Percentiles rank a stretch among this genome's conserved stretches.
Conservation (phyloP, 1,139 yeast species). For the Geotrichum armillariae region DNA sequence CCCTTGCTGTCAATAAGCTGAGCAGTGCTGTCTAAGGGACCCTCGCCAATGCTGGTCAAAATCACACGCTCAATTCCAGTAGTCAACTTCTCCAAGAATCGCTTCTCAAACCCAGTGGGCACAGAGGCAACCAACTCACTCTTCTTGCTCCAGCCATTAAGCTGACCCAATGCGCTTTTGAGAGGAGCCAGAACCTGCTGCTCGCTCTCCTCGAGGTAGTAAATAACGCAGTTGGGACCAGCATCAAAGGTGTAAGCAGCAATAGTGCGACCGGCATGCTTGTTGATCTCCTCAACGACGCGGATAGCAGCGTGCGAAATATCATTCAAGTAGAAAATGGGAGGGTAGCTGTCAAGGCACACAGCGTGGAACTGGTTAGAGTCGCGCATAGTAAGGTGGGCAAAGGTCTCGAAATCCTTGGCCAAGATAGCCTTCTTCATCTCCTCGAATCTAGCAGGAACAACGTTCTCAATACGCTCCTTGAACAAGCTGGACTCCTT, state of each 20-base stretch:
- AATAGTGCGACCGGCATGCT: conserved; percentile 54
- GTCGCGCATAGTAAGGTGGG: conserved; percentile 90
- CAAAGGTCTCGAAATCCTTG: conserved; percentile 77
- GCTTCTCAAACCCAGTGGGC: conserved; percentile 39
- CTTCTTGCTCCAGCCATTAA: conserved; percentile 68
- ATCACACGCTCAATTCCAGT: conserved; percentile 80
- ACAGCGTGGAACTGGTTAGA: conserved; percentile 98
- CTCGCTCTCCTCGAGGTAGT: conserved; percentile 78
- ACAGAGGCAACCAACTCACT: conserved; percentile 42
- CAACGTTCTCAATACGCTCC: conserved; percentile 74
- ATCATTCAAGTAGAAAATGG: conserved; percentile 92
- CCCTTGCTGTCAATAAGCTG: conserved; percentile 18
- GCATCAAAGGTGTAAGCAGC: conserved; percentile 99
- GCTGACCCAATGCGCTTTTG: conserved; percentile 47
- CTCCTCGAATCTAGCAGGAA: conserved; percentile 76
- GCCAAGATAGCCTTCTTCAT: conserved; percentile 75
- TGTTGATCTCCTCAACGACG: conserved; percentile 76
- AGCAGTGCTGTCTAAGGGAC: conserved; percentile 49
- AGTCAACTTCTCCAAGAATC: conserved; percentile 53
- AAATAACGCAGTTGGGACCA: conserved; percentile 97
- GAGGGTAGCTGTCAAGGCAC: conserved; percentile 92
- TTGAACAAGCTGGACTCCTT: conserved; percentile 81
- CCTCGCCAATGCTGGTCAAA: conserved; percentile 82
- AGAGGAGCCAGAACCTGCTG: conserved; percentile 49
- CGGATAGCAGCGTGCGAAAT: conserved; percentile 88